These are phyloP conservation scores for Carnegiea gigantea DNA, from an alignment of 179 eudicot genomes.

Conservation along the genomic window DNA sequence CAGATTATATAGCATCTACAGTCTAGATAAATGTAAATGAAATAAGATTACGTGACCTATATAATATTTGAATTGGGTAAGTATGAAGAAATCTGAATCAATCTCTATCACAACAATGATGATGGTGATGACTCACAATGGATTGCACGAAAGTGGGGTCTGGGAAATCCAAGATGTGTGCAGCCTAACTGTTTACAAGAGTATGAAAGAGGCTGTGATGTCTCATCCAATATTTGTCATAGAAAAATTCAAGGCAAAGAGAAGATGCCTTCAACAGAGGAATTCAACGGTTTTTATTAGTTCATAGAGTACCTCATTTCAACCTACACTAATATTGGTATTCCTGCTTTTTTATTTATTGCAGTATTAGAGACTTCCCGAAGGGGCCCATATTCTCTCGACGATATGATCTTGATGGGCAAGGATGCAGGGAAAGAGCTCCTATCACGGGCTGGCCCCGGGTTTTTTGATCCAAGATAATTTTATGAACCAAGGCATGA, in stretches of 20 bases:
- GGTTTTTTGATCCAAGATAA: constrained; percentile 63
- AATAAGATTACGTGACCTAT: background rate
- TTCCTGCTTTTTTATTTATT: background rate
- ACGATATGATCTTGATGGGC: constrained; percentile 87
- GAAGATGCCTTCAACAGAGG: background rate
- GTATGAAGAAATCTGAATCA: background rate
- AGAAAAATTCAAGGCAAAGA: background rate
- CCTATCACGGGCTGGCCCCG: constrained; percentile 76
- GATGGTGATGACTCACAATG: no score
- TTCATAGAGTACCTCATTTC: background rate
- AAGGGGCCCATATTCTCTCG: constrained; percentile 58
- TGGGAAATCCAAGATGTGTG: background rate
- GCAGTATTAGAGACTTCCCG: constrained; percentile 89
- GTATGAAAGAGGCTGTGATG: background rate
- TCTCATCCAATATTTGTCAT: background rate
- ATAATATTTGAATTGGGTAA: background rate
- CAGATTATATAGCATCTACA: background rate
- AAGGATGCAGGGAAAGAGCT: constrained; percentile 93
- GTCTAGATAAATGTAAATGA: background rate
- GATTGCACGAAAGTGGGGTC: background rate
- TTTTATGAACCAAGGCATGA: constrained; percentile 1
- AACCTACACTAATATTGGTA: background rate
- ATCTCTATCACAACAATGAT: background rate
- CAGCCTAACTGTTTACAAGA: background rate
- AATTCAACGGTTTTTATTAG: background rate